Conservation (phyloP, 2,329 filamentous ascomycete genomes). For the Piedraia hortae region DNA sequence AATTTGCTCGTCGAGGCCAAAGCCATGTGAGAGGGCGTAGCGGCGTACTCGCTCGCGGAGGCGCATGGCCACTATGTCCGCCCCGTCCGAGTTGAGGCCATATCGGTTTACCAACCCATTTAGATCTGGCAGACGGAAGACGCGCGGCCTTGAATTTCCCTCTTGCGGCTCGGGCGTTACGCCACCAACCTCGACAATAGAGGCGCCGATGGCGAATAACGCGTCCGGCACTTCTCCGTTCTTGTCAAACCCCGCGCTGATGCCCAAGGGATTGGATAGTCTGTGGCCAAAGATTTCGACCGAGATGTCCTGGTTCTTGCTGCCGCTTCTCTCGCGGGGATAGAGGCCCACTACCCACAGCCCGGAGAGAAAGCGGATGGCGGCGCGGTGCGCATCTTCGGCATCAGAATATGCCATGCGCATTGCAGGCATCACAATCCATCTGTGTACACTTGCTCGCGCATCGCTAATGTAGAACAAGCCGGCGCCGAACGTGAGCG, state of each 20-base stretch:
- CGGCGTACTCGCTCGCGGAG: constrained; percentile 50
- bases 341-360: constrained; percentile 51
- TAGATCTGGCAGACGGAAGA: constrained; percentile 62
- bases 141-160: constrained; percentile 65
- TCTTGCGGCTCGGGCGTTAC: constrained; percentile 65
- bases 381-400: constrained; percentile 75
- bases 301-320: constrained; percentile 24
- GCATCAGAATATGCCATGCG: constrained; percentile 43
- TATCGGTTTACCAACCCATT: constrained; percentile 87
- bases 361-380: constrained; percentile 40
- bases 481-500: constrained; percentile 18
- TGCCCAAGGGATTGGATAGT: constrained; percentile 67
- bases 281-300: constrained; percentile 49
- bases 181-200: constrained; percentile 76
- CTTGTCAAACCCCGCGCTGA: constrained; percentile 90
- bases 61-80: constrained; percentile 57
- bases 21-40: constrained; percentile 43
- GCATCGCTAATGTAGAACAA: constrained; percentile 27
- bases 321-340: constrained; percentile 56
- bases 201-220: constrained; percentile 60
- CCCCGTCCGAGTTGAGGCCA: constrained; percentile 75
- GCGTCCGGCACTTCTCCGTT: constrained; percentile 66
- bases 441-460: constrained; percentile 25
- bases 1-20: constrained; percentile 37
- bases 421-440: constrained; percentile 29